phyloP scores from a whole-genome alignment of 2,329 filamentous ascomycete genomes.

The Karstenula rhodostoma region DNA sequence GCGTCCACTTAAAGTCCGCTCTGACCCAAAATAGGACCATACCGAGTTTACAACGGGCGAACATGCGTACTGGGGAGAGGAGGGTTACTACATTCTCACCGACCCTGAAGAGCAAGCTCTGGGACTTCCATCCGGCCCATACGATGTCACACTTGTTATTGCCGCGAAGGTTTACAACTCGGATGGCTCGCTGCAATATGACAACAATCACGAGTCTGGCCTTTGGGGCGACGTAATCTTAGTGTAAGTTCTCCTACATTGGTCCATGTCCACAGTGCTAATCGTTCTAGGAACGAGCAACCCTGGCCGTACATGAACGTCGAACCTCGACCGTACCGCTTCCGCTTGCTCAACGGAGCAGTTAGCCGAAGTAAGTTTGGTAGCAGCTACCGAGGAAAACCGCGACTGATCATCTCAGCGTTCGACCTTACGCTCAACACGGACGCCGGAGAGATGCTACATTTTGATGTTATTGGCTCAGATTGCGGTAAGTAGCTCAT shows the following conservation, averaged over 20 bases:
- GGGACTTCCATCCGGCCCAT: slow-evolving; percentile 61
- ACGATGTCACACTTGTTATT: slow-evolving; percentile 64
- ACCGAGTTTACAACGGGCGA: slow-evolving; percentile 55
- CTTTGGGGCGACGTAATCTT: slow-evolving; percentile 67
- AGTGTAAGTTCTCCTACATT: slow-evolving; percentile 43
- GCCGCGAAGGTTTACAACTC: slow-evolving; percentile 62
- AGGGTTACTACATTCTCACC: slow-evolving; percentile 64
- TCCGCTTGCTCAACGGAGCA: slow-evolving; percentile 61
- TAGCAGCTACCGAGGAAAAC: not conserved
- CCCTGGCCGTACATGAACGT: slow-evolving; percentile 67
- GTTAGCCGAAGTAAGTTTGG: slow-evolving; percentile 30
- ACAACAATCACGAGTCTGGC: slow-evolving; percentile 56
- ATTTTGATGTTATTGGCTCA: slow-evolving; percentile 62
- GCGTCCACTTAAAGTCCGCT: no score
- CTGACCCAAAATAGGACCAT: not conserved
- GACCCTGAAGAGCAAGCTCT: slow-evolving; percentile 61
- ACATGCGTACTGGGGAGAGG: slow-evolving; percentile 67
- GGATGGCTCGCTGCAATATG: slow-evolving; percentile 60
- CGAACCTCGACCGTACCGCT: slow-evolving; percentile 67
- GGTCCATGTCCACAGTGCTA: not conserved
- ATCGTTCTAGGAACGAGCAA: slow-evolving; percentile 55
- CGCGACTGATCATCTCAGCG: not conserved
- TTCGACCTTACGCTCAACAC: slow-evolving; percentile 7
- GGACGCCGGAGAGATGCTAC: slow-evolving; percentile 17
- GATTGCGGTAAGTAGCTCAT: slow-evolving; percentile 43